Base-by-base conservation (phyloP, 805 yeast genomes). In the Candida tibetensis region DNA sequence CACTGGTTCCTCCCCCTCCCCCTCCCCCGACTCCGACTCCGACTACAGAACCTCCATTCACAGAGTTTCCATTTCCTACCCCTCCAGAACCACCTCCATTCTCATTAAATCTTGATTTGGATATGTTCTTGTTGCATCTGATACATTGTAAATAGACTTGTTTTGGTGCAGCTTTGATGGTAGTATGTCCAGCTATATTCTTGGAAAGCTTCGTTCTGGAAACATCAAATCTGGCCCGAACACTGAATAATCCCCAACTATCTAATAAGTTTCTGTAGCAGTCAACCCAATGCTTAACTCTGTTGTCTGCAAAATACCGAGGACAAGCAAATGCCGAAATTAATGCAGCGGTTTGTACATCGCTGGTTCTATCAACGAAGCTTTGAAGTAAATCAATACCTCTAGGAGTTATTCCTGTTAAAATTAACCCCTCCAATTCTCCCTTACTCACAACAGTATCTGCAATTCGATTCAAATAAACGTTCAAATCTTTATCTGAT, bases 361-460 rank as follows among this genome's bases (percentile, higher is more conserved):
- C 99, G 37, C 87, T 77, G 0, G 95, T 86, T 50, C 90, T 72
- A 58, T 89, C 91, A 23, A 90, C 93, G 60, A 85, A 91, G 0
- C 87, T 77, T 61, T 90, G 96, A 29, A 91, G 60, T 32, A 91
- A 67, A 53, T 85, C 85, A 22, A 87, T 77, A 0, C 95, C 95
- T 36, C 77, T 68, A 1, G 91, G 89, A 0, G 97, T 89, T 18
- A 91, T 75, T n/a, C 99, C 99, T 0, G 97, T 89, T 32, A 91
- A 64, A 13, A 90, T 79, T 29, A 91, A 67, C 1, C 98, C 98
- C 59, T 91, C 98, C 22, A 91, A 68, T 47, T 91, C 96, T 5
- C 99, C 99, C 38, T 76, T 70, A 2, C 65, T 60, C 9, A 86
- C 81, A 2, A 86, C 95, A 2, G 78, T 71, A 7, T 81, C 81